Evolutionary conservation across 371 early-diverging fungal genomes (phyloP).

Genomic region (Syncephalastrum contaminatum): DNA sequence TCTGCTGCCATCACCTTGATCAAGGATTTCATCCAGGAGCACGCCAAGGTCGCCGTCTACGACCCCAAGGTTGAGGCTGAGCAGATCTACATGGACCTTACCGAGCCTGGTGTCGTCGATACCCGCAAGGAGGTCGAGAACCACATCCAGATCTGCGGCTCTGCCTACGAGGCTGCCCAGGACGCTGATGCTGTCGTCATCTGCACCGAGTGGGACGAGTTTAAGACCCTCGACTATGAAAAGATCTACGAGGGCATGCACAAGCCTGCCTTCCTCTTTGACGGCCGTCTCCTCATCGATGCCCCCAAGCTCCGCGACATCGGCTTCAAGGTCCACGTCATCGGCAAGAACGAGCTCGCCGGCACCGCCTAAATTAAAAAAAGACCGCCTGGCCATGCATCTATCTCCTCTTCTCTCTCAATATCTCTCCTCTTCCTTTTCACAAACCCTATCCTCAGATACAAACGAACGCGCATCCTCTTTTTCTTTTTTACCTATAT

Average conservation of each 20-base stretch:
- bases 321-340: conserved; percentile 84
- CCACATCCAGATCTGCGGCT: conserved; percentile 59
- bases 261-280: conserved; percentile 92
- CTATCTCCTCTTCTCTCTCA: too few species aligned
- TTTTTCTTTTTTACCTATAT: too few species aligned
- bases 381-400: too few species aligned
- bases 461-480: too few species aligned
- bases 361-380: conserved; percentile 41
- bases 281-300: conserved; percentile 89
- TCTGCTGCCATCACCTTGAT: conserved; percentile 87
- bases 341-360: conserved; percentile 72
- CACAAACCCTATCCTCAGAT: too few species aligned
- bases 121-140: conserved; percentile 61
- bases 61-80: conserved; percentile 88
- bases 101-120: conserved; percentile 70
- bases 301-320: conserved; percentile 68
- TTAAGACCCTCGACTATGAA: conserved; percentile 76
- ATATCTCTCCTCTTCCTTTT: too few species aligned
- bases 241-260: conserved; percentile 74
- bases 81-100: conserved; percentile 82
- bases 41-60: conserved; percentile 80
- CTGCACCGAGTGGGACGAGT: conserved; percentile 94
- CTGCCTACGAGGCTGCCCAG: conserved; percentile 69
- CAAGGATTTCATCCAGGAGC: conserved; percentile 80
- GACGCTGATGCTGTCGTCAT: conserved; percentile 86